These are phyloP conservation scores for Cutaneotrichosporon cyanovorans DNA, from an alignment of 1,284 basidiomycete genomes.

Conservation along the genomic window DNA sequence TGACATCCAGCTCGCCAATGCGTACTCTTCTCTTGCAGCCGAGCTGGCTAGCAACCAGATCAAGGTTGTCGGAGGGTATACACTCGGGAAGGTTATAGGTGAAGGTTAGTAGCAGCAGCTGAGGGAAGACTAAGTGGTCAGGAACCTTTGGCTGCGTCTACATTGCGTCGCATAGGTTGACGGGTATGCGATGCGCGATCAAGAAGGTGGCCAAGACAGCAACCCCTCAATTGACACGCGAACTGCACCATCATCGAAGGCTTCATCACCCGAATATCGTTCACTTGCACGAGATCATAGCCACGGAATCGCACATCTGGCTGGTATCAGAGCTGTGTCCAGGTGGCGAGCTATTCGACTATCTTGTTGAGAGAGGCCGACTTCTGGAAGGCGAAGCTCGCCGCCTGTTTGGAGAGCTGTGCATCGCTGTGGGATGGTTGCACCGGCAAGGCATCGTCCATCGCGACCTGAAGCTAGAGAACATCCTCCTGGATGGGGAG, in stretches of 20 bases:
- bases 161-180: conserved; percentile 83
- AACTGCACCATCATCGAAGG: conserved; percentile 95
- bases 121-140: conserved; percentile 34
- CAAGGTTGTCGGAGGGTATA: conserved; percentile 90
- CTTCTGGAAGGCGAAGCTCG: conserved; percentile 74
- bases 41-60: conserved; percentile 84
- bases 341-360: conserved; percentile 95
- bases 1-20: conserved; percentile 63
- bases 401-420: conserved; percentile 85
- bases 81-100: conserved; percentile 87
- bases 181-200: conserved; percentile 82
- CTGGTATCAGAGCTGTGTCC: conserved; percentile 94
- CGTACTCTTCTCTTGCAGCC: conserved; percentile 93
- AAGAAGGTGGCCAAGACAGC: conserved; percentile 95
- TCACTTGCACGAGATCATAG: conserved; percentile 95
- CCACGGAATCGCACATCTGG: conserved; percentile 91
- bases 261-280: conserved; percentile 92
- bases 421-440: conserved; percentile 86
- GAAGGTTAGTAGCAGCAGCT: conserved; percentile 61
- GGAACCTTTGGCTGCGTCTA: conserved; percentile 90
- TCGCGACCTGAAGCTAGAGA: conserved; percentile 93
- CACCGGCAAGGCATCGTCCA: conserved; percentile 86
- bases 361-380: conserved; percentile 87
- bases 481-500: conserved; percentile 80
- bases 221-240: conserved; percentile 82